Percentiles rank a stretch among this genome's conserved stretches.
Conservation (phyloP, 768 basidiomycete genomes). For the Cystobasidiopsis lactophilus region DNA sequence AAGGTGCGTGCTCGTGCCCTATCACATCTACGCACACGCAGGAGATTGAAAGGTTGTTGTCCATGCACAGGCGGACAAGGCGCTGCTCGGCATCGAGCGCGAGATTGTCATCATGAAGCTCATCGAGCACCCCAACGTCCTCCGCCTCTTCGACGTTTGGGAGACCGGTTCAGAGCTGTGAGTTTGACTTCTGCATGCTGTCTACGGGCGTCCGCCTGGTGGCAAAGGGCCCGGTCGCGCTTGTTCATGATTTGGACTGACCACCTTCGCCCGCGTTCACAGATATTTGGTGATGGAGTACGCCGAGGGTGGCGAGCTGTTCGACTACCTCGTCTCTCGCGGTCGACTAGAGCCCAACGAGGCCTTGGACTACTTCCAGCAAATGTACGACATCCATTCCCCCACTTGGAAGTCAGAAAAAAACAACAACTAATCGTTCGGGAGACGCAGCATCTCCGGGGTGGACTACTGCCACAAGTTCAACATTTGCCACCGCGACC, state of each 20-base stretch:
- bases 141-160: constrained; percentile 86
- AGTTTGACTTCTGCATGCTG: constrained; percentile 8
- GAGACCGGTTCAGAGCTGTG: constrained; percentile 68
- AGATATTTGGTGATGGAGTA: constrained; percentile 78
- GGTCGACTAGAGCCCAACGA: constrained; percentile 59
- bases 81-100: constrained; percentile 54
- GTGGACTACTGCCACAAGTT: constrained; percentile 93
- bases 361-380: constrained; percentile 79
- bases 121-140: constrained; percentile 92
- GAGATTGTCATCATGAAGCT: constrained; percentile 99
- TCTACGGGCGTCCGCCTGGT: background rate
- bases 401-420: background rate
- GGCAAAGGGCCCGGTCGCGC: background rate
- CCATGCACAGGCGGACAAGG: constrained; percentile 39
- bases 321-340: constrained; percentile 80
- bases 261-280: too few species aligned
- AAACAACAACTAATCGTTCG: background rate
- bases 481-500: constrained; percentile 91
- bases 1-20: constrained; percentile 6
- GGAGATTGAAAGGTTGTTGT: background rate
- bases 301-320: constrained; percentile 85
- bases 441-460: constrained; percentile 39
- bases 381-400: constrained; percentile 32
- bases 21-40: too few species aligned
- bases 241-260: too few species aligned